A percentile compares a stretch with the other conserved stretches of the same genome.
These are phyloP conservation scores for Tilletia caries DNA, from an alignment of 1,284 basidiomycete species.

Conservation along the genomic window DNA sequence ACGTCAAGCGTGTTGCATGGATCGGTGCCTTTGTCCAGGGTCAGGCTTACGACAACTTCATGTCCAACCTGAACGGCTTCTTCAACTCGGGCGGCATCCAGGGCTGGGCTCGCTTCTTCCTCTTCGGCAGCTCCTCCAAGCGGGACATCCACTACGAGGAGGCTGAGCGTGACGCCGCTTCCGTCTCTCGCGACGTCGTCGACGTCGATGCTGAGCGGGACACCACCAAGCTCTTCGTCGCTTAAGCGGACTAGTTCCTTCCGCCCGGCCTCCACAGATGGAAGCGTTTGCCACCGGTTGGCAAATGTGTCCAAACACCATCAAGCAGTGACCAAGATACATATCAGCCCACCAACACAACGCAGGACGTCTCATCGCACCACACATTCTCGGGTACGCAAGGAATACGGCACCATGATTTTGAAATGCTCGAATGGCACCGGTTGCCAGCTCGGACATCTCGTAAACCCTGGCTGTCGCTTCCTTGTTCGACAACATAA, in stretches of 20 bases:
- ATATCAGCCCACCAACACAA: background rate
- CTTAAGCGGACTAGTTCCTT: background rate
- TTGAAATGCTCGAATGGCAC: background rate
- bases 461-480: background rate
- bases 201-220: background rate
- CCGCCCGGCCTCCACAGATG: background rate
- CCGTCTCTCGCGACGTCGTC: background rate
- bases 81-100: constrained; percentile 24
- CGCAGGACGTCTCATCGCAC: background rate
- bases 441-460: background rate
- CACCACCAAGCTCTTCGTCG: background rate
- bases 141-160: background rate
- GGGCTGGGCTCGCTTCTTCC: constrained; percentile 12
- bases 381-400: background rate
- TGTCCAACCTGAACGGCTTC: constrained; percentile 37
- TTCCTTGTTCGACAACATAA: background rate
- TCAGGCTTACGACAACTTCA: constrained; percentile 42
- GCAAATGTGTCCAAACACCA: background rate
- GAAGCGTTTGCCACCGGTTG: background rate
- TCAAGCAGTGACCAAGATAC: background rate
- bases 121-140: constrained; percentile 5
- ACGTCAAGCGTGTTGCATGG: constrained; percentile 45
- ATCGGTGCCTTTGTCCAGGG: constrained; percentile 40
- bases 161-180: background rate
- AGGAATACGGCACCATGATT: background rate